Percentiles rank a stretch among this genome's conserved stretches.
Evolutionary conservation across 805 yeast species (phyloP).

Genomic region (Nakazawaea pomicola): DNA sequence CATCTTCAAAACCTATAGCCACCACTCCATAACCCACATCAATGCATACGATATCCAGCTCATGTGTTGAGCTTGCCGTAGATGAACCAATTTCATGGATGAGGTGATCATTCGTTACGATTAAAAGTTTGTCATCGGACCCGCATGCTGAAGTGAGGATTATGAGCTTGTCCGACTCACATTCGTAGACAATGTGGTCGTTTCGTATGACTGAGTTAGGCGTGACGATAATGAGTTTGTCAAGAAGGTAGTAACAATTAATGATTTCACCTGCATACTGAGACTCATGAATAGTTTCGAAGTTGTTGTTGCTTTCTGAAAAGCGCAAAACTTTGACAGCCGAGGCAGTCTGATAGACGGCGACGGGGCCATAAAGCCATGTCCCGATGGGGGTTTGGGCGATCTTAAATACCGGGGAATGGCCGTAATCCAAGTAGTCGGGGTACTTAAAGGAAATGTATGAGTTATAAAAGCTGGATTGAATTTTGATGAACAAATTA

Average conservation of each 20-base stretch:
- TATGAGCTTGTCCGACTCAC: not conserved
- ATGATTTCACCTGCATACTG: not conserved
- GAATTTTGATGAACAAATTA: constrained; percentile 1
- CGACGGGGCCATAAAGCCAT: not conserved
- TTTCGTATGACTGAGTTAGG: not conserved
- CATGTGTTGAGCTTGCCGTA: not conserved
- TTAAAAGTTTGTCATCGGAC: not conserved
- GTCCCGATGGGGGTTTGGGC: not conserved
- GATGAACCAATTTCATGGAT: not conserved
- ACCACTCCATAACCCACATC: not conserved
- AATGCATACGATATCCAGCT: not conserved
- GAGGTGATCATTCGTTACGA: not conserved
- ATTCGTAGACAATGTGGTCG: not conserved
- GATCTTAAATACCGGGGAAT: not conserved
- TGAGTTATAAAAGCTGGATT: not conserved
- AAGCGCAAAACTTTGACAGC: not conserved
- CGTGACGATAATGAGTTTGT: not conserved
- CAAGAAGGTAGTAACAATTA: not conserved
- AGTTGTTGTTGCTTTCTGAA: too few relatives aligned
- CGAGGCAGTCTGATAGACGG: not conserved
- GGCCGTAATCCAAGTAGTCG: not conserved
- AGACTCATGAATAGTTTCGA: too few relatives aligned
- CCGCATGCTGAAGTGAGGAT: not conserved
- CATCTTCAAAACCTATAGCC: not conserved
- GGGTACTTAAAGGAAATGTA: not conserved